phyloP scores from a whole-genome alignment of 805 yeast genomes.

The Yamadazyma phyllophila region DNA sequence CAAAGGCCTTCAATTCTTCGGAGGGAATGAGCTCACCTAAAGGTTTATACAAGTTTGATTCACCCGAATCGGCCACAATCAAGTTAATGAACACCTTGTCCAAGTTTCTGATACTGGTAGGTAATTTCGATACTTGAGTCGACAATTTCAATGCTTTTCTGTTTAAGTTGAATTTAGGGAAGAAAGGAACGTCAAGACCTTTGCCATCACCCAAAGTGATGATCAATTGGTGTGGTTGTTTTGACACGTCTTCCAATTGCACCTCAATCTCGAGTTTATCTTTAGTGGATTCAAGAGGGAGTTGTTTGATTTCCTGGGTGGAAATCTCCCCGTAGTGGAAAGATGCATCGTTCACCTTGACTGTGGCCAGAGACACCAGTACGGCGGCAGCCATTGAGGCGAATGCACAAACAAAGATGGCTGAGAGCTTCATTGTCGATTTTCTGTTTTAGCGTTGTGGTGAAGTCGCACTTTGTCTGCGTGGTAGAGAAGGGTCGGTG shows the following conservation, averaged over 20 bases:
- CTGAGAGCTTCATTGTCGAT: constrained; percentile 5
- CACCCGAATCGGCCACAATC: constrained; percentile 27
- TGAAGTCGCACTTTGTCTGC: too few species aligned
- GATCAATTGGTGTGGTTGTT: constrained; percentile 36
- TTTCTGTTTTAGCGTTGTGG: neutral
- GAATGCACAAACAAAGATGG: neutral
- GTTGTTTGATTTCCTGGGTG: constrained; percentile 28
- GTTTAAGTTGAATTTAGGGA: constrained; percentile 25
- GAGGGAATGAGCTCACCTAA: constrained; percentile 33
- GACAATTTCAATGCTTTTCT: constrained; percentile 20
- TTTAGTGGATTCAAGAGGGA: constrained; percentile 28
- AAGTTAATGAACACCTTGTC: constrained; percentile 29
- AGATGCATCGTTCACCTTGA: constrained; percentile 23
- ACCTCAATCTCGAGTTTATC: constrained; percentile 31
- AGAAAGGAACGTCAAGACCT: constrained; percentile 31
- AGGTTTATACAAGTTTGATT: constrained; percentile 20
- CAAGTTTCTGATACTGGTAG: constrained; percentile 34
- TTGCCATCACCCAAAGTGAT: constrained; percentile 27
- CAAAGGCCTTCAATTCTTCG: constrained; percentile 22
- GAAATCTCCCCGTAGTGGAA: constrained; percentile 30
- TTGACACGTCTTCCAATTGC: constrained; percentile 19
- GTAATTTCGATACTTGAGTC: constrained; percentile 29
- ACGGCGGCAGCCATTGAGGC: constrained; percentile 22
- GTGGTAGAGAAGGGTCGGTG: too few species aligned
- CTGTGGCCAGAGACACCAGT: constrained; percentile 27